A percentile compares a stretch with the other conserved stretches of the same genome.
phyloP scores from a whole-genome alignment of 2,329 filamentous ascomycete species.

The Scedosporium aurantiacum region DNA sequence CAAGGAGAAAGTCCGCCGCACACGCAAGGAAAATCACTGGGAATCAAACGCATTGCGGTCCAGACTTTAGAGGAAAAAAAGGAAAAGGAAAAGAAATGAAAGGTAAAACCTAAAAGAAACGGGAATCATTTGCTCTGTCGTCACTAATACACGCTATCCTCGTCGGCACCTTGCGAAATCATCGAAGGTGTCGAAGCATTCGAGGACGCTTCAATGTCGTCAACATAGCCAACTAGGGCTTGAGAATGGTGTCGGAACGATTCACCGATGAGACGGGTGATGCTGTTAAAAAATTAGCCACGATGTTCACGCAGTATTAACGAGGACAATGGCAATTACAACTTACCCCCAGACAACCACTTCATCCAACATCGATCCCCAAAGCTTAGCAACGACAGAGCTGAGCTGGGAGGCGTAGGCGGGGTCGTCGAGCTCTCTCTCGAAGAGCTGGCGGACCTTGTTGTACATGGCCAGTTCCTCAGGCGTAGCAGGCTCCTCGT shows the following conservation, averaged over 20 bases:
- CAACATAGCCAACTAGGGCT: conserved; percentile 88
- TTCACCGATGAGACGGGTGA: conserved; percentile 93
- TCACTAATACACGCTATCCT: conserved; percentile 60
- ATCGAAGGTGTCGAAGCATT: conserved; percentile 60
- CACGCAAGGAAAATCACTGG: background rate
- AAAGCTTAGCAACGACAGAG: conserved; percentile 87
- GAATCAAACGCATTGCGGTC: background rate
- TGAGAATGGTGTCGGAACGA: conserved; percentile 95
- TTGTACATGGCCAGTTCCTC: conserved; percentile 86
- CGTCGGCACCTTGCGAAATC: conserved; percentile 60
- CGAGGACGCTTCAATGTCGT: conserved; percentile 62
- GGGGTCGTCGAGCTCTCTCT: conserved; percentile 72
- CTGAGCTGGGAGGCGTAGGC: conserved; percentile 74
- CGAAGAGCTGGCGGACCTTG: conserved; percentile 81
- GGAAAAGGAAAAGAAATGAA: conserved; percentile 17
- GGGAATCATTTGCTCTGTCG: conserved; percentile 22
- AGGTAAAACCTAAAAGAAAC: conserved; percentile 10
- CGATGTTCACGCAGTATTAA: background rate
- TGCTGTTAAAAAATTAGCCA: conserved; percentile 36
- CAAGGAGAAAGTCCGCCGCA: background rate
- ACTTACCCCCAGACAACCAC: conserved; percentile 99
- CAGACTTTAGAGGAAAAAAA: conserved; percentile 20
- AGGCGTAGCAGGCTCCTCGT: conserved; percentile 79
- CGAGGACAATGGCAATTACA: background rate
- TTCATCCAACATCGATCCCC: conserved; percentile 97